phyloP scores from a whole-genome alignment of 2,329 filamentous ascomycete genomes.

The Colletotrichum euphorbiae region DNA sequence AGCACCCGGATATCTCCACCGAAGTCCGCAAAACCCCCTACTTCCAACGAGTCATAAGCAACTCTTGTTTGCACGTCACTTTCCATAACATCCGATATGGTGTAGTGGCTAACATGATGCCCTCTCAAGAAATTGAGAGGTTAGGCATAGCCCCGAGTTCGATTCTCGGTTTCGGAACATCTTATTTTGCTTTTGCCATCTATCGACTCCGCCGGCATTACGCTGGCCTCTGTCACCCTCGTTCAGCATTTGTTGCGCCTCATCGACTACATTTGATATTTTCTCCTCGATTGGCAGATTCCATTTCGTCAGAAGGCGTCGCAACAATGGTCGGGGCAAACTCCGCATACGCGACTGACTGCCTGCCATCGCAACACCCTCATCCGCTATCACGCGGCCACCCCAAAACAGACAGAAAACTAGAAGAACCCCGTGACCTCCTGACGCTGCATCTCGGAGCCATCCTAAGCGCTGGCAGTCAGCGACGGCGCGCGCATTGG shows the following conservation, averaged over 20 bases:
- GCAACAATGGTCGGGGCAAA: no score
- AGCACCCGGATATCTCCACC: background rate
- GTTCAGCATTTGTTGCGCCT: background rate
- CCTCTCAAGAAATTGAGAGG: constrained; percentile 31
- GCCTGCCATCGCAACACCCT: no score
- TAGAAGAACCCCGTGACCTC: background rate
- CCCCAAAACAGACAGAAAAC: background rate
- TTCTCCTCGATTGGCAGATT: no score
- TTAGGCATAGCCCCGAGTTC: constrained; percentile 38
- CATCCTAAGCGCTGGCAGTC: background rate
- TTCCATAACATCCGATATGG: constrained; percentile 24
- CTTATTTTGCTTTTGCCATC: background rate
- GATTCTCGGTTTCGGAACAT: constrained; percentile 30
- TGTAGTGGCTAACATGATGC: constrained; percentile 40
- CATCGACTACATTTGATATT: background rate
- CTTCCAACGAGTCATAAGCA: background rate
- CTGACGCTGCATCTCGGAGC: background rate
- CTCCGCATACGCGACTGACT: no score
- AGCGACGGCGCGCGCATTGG: background rate
- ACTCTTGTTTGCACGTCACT: fast-evolving
- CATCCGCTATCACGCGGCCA: no score
- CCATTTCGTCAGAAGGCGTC: no score
- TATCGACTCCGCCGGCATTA: no score
- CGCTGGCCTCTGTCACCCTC: background rate
- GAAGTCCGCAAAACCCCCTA: background rate